A percentile compares a stretch with the other conserved stretches of the same genome.
These are phyloP conservation scores for Apiospora phragmitis DNA, from an alignment of 2,329 filamentous ascomycete genomes.

Conservation along the genomic window DNA sequence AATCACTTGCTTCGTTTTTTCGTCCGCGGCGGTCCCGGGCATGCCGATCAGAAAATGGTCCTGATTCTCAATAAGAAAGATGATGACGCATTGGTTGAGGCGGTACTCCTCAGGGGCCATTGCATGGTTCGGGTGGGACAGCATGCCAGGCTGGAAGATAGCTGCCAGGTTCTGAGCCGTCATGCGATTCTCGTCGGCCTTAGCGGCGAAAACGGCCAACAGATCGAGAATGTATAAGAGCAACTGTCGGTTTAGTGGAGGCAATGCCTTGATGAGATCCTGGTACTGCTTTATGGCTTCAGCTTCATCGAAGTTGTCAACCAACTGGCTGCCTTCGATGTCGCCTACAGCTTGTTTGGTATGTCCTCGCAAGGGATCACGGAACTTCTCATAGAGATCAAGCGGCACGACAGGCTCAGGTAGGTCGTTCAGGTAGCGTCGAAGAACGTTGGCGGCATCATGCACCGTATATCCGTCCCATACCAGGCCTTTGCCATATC, in stretches of 20 bases:
- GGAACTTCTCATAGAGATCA: constrained; percentile 88
- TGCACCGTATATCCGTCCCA: constrained; percentile 99
- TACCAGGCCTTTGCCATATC: constrained; percentile 94
- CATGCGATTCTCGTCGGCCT: constrained; percentile 96
- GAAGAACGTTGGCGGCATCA: constrained; percentile 94
- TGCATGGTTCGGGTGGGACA: constrained; percentile 90
- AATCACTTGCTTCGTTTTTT: constrained; percentile 66
- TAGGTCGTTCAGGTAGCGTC: constrained; percentile 92
- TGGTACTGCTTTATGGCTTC: constrained; percentile 84
- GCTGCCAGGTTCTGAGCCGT: constrained; percentile 90
- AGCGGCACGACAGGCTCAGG: constrained; percentile 96
- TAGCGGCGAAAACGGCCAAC: constrained; percentile 94
- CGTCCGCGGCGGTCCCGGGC: constrained; percentile 97
- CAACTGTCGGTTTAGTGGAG: constrained; percentile 88
- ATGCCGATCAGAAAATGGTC: constrained; percentile 98
- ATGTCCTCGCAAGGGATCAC: constrained; percentile 73
- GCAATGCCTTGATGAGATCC: constrained; percentile 86
- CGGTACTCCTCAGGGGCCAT: constrained; percentile 95
- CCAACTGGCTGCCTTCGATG: constrained; percentile 67
- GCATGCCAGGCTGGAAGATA: constrained; percentile 95
- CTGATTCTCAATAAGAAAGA: constrained; percentile 97
- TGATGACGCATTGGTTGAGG: constrained; percentile 93
- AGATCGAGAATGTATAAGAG: constrained; percentile 95
- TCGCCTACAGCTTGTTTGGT: constrained; percentile 74
- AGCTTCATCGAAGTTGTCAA: constrained; percentile 72